Conservation (phyloP, 441 rosid genomes). For the Corymbia citriodora region DNA sequence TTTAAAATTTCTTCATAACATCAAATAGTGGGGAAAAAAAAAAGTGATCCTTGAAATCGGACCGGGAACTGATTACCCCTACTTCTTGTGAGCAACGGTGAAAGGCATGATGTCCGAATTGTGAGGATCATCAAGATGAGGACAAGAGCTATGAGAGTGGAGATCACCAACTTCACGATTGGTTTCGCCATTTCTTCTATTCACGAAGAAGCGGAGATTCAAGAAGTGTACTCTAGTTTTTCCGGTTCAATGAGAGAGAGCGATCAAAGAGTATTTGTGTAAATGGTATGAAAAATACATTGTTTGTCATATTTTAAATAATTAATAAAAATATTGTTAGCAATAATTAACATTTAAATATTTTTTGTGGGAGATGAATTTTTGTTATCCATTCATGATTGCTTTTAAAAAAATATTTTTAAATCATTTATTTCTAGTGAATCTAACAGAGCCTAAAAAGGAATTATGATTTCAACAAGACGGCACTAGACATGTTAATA, state of each 20-base stretch:
- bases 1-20: too few relatives aligned
- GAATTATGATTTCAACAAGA: neutral
- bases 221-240: neutral
- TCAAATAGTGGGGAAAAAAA: neutral
- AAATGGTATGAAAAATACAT: too few relatives aligned
- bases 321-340: too few relatives aligned
- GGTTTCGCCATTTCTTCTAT: constrained; percentile 20
- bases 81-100: constrained; percentile 72
- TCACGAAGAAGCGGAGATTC: neutral
- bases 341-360: too few relatives aligned
- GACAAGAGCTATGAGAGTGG: constrained; percentile 21
- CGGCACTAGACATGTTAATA: neutral
- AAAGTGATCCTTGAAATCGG: fast-evolving
- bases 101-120: constrained; percentile 50
- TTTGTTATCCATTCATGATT: too few relatives aligned
- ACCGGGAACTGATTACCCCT: neutral
- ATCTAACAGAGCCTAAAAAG: neutral
- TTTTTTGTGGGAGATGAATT: neutral
- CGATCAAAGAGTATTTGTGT: neutral
- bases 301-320: neutral
- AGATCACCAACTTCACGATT: constrained; percentile 16
- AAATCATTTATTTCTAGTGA: neutral
- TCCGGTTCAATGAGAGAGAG: neutral
- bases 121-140: constrained; percentile 38
- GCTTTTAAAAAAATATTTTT: neutral